Conservation (phyloP, 805 yeast species). For the Maudiozyma turicensis region DNA sequence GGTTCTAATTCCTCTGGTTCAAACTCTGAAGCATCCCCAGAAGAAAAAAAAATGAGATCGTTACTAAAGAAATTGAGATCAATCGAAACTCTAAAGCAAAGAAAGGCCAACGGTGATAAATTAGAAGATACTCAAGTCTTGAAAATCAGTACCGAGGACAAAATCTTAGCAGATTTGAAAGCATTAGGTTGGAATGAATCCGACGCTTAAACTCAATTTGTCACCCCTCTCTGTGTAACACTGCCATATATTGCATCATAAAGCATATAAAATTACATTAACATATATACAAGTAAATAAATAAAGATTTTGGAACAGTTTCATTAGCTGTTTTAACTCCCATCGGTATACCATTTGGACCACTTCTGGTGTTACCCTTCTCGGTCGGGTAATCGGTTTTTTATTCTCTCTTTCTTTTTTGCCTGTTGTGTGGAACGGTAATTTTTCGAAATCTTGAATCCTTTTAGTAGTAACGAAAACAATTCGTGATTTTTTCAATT, state of each 20-base stretch:
- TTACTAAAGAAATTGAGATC: slow-evolving; percentile 89
- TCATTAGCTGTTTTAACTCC: too few species aligned
- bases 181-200: slow-evolving; percentile 61
- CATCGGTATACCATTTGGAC: too few species aligned
- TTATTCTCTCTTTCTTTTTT: too few species aligned
- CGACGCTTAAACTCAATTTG: not conserved
- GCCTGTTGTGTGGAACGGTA: too few species aligned
- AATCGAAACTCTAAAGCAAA: slow-evolving; percentile 80
- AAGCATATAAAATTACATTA: too few species aligned
- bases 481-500: too few species aligned
- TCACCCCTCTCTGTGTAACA: not conserved
- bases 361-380: too few species aligned
- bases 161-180: slow-evolving; percentile 64
- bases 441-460: too few species aligned
- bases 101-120: slow-evolving; percentile 72
- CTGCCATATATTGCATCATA: too few species aligned
- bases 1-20: slow-evolving; percentile 6
- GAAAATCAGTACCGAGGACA: slow-evolving; percentile 79
- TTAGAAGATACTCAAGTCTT: slow-evolving; percentile 88
- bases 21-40: slow-evolving; percentile 40
- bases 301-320: too few species aligned
- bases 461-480: too few species aligned
- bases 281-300: not conserved
- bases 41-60: slow-evolving; percentile 87
- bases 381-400: too few species aligned